These are phyloP conservation scores for Pelagophyceae sp. DNA, from an alignment of 352 stramenopile species.

Conservation along the genomic window DNA sequence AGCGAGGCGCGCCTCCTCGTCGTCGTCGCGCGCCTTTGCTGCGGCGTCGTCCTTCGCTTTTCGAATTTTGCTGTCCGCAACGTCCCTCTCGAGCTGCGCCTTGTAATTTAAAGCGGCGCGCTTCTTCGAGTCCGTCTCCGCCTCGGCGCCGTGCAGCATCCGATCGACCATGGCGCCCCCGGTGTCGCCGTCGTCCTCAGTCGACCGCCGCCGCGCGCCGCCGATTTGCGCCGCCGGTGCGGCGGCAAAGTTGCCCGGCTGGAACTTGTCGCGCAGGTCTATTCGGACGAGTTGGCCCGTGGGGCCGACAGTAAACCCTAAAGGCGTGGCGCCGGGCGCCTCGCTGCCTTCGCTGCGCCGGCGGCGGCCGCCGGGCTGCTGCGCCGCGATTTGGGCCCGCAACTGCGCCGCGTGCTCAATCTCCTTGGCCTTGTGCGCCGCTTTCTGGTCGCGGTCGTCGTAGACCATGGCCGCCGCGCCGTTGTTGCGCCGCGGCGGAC, in stretches of 20 bases:
- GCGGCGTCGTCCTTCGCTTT: background rate
- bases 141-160: background rate
- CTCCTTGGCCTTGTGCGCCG: no score
- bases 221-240: no score
- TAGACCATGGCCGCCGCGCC: background rate
- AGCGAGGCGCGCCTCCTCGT: background rate
- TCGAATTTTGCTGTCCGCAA: background rate
- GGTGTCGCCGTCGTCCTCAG: no score
- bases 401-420: background rate
- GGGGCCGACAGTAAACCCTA: background rate
- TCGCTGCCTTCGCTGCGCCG: background rate
- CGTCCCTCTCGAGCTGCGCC: background rate
- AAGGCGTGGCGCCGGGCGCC: no score
- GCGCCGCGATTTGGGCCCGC: background rate
- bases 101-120: background rate
- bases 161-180: no score
- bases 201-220: no score
- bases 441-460: background rate
- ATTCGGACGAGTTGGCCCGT: constrained; percentile 8
- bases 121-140: background rate
- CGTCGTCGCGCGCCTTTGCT: background rate
- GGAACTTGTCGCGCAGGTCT: background rate
- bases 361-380: background rate
- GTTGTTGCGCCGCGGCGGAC: no score
- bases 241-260: no score